Evolutionary conservation across 768 basidiomycete species (phyloP).

Genomic region (Serendipita sp.): DNA sequence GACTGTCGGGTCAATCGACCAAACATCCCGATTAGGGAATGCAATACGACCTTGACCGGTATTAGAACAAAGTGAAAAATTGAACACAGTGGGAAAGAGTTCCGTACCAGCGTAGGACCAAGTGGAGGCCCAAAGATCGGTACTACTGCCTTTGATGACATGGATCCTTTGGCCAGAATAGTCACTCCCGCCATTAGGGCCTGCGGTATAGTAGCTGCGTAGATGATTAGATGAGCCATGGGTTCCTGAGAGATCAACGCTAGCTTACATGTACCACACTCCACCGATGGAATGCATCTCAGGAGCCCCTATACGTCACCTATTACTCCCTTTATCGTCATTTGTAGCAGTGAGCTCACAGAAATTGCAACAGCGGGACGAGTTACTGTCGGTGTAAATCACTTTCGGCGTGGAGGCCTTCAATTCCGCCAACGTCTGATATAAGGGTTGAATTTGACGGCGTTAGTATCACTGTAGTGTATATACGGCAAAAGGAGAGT

Average conservation of each 20-base stretch:
- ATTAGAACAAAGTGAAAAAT: too few species aligned
- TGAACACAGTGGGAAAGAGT: too few species aligned
- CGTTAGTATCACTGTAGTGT: background rate
- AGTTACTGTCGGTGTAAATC: conserved; percentile 7
- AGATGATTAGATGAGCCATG: too few species aligned
- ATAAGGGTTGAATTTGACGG: background rate
- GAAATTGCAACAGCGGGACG: conserved; percentile 10
- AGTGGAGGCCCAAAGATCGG: background rate
- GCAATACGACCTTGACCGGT: background rate
- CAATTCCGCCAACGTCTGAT: background rate
- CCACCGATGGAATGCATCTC: too few species aligned
- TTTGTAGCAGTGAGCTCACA: background rate
- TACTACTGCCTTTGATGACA: background rate
- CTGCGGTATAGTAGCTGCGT: background rate
- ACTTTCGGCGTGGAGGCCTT: conserved; percentile 10
- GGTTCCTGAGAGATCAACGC: too few species aligned
- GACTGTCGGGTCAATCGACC: background rate
- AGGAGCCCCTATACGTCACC: too few species aligned
- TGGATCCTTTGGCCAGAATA: background rate
- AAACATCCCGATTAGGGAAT: background rate
- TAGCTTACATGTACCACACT: too few species aligned
- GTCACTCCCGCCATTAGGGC: background rate
- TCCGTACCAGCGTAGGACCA: background rate
- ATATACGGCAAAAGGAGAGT: too few species aligned
- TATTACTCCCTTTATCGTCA: too few species aligned